These are phyloP conservation scores for Anisodus acutangulus DNA, from an alignment of 257 asterid species.

Conservation along the genomic window DNA sequence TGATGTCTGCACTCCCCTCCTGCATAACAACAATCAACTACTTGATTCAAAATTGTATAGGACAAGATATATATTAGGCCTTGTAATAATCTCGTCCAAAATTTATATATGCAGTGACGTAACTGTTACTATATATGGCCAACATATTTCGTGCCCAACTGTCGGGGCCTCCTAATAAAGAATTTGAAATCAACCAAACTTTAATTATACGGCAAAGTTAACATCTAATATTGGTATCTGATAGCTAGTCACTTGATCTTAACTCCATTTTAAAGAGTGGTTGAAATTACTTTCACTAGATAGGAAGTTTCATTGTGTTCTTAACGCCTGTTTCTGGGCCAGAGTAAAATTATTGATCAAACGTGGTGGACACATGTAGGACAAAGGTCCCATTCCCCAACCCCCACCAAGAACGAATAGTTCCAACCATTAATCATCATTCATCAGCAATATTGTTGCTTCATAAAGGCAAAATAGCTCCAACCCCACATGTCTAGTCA, in stretches of 20 bases:
- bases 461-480: constrained; percentile 15
- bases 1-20: constrained; percentile 75
- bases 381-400: neutral
- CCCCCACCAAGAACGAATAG: neutral
- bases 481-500: constrained; percentile 30
- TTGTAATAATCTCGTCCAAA: neutral
- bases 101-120: no score
- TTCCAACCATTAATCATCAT: neutral
- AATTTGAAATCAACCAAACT: neutral
- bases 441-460: constrained; percentile 28
- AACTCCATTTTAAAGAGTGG: neutral
- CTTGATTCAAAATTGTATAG: neutral
- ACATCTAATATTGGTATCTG: neutral
- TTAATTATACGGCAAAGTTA: constrained; percentile 4
- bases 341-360: neutral
- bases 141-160: neutral
- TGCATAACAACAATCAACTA: constrained; percentile 27
- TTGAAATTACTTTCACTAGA: no score
- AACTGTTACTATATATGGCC: neutral
- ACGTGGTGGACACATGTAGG: neutral
- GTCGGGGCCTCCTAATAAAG: neutral
- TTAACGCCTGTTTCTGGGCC: neutral
- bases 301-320: neutral
- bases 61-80: neutral
- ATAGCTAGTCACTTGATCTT: neutral